These are phyloP conservation scores for Pleurotus eryngii DNA, from an alignment of 768 basidiomycete species.

Conservation along the genomic window DNA sequence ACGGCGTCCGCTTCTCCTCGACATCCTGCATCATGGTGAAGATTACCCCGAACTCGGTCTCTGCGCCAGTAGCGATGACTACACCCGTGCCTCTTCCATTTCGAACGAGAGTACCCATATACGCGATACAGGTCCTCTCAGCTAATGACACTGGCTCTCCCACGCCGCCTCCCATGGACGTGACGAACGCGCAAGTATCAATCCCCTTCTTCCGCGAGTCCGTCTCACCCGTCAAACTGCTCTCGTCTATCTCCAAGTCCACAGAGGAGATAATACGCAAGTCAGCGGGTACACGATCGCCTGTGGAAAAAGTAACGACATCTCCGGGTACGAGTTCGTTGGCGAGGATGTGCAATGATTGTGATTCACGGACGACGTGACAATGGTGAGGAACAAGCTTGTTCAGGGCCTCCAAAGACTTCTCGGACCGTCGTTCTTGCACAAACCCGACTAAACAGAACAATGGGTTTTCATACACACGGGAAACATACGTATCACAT, in stretches of 20 bases:
- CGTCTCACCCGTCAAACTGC: constrained; percentile 93
- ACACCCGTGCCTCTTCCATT: constrained; percentile 85
- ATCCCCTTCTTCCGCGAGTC: constrained; percentile 67
- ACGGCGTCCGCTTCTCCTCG: constrained; percentile 88
- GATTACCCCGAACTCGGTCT: constrained; percentile 94
- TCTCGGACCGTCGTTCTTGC: constrained; percentile 92
- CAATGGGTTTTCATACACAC: constrained; percentile 14
- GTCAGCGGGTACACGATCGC: constrained; percentile 93
- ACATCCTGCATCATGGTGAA: constrained; percentile 99
- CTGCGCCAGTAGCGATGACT: constrained; percentile 80
- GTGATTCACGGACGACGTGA: constrained; percentile 79
- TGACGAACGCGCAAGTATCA: constrained; percentile 49
- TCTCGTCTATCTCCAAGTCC: constrained; percentile 93
- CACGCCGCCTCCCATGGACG: constrained; percentile 14
- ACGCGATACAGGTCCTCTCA: constrained; percentile 84
- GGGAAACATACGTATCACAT: constrained; percentile 16
- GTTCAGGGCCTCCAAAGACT: constrained; percentile 91
- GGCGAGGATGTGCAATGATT: constrained; percentile 78
- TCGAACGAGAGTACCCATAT: constrained; percentile 94
- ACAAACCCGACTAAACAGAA: constrained; percentile 75
- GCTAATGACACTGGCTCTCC: constrained; percentile 61
- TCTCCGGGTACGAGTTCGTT: constrained; percentile 98
- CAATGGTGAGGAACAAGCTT: constrained; percentile 97
- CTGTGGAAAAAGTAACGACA: constrained; percentile 83
- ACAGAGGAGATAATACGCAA: constrained; percentile 78